Base-by-base conservation (phyloP, 1,139 yeast species). In the Pichia sp. region DNA sequence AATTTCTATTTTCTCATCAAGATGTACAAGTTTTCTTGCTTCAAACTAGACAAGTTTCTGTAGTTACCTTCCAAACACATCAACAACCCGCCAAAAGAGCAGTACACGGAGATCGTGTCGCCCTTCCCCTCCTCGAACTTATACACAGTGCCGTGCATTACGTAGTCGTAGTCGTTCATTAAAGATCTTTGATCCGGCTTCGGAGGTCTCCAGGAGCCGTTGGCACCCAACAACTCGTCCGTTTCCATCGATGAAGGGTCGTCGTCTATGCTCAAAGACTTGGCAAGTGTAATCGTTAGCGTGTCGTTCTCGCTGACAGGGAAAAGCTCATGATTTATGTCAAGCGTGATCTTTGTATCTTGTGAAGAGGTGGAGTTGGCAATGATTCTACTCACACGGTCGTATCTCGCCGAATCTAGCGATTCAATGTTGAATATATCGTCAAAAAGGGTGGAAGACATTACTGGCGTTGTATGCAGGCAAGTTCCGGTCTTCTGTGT, bases 111-210 rank as follows among this genome's bases (percentile, higher is more conserved):
- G 74, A 89, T 87, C 65, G 76, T 75, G 66, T 82, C 87, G 55
- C 70, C 75, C 61, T 75, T 74, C 59, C 82, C 86, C 73, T 93
- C 99, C 70, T 93, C 97, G 68, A 95, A 93, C 72, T 93, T 90
- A 77, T 95, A 95, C 50, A 95, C 96, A 15, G 97, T 92, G 57
- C 99, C 99, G 71, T 92, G 86, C 98, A 93, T 93, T 64, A 93
- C 98, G 66, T 95, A 95, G 70, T 95, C 99, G 73, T 90, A 93
- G 68, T 93, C 98, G 69, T 93, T 98, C 58, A 97, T 97, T 67
- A 93, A 78, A 1, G 95, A 82, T 65, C 86, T 80, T 63, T 90
- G 97, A 57, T 85, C 88, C 11, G 87, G 79, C 70, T 81, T 87
- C 47, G 97, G 95, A 3, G 93, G 92, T 75, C 97, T 85, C 98